Evolutionary conservation across 2,329 filamentous ascomycete species (phyloP), one percentile per base, ranked within the genome.

Genomic region (Paecilomyces variotii): DNA sequence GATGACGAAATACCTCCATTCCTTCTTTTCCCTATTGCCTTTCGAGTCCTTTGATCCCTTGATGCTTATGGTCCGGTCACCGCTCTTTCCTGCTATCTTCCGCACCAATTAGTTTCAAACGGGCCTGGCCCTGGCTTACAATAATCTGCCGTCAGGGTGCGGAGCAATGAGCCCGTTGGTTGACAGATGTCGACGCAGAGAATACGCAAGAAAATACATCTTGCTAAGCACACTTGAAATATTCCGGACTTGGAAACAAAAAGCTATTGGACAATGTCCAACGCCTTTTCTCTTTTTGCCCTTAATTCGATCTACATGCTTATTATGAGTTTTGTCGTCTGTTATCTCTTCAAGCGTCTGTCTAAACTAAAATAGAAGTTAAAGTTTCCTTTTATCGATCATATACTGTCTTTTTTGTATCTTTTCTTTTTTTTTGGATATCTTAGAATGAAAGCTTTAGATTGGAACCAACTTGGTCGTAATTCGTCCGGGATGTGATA

Each of bases 401-500:
- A 32, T 32, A 32, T 45, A 19, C 5, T 24, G n/a, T 45, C 34
- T 25, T 49, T 56, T 35, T 49, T 50, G 34, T 49, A 28, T 60
- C 54, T 62, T 57, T 57, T 59, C 60, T 53, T 54, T 53, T 53
- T 54, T 59, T 1, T 19, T 19, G 50, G 56, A 45, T 57, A 51
- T 57, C 28, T 27, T 52, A 57, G 24, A n/a, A 28, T 52, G 34
- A 27, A 12, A 49, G 25, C 32, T 53, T 34, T 30, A 25, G 19
- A 56, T n/a, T n/a, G 5, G n/a, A 19, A 45, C 35, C 14, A 60
- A 32, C 19, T 19, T 19, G 19, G 19, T 19, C 19, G 19, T 19
- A 19, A 19, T 19, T 19, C 19, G 19, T 19, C 19, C 19, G 19
- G 19, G 19, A 1, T 19, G 19, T 19, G 19, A 19, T 19, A 19